phyloP scores from a whole-genome alignment of 257 asterid species.

The Coffea canephora region DNA sequence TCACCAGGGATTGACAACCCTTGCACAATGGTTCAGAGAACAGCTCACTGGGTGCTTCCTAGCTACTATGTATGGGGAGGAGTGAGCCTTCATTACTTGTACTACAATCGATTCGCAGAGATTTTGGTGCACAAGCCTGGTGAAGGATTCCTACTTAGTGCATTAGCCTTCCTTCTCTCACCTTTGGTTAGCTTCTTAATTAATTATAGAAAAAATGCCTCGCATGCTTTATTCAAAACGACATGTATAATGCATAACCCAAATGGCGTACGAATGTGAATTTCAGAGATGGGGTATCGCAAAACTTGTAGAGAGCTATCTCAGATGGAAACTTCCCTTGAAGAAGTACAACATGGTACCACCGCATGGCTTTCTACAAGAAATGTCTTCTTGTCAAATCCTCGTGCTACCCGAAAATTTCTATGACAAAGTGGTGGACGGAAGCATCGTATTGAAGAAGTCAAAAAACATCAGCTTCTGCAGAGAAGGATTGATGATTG shows the following conservation, averaged over 20 bases:
- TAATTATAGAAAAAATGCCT: neutral
- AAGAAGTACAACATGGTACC: slow-evolving; percentile 59
- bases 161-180: slow-evolving; percentile 44
- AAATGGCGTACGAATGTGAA: neutral
- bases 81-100: slow-evolving; percentile 29
- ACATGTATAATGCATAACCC: neutral
- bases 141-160: slow-evolving; percentile 35
- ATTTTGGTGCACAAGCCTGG: slow-evolving; percentile 77
- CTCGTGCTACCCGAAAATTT: slow-evolving; percentile 35
- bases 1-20: slow-evolving; percentile 47
- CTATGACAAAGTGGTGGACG: slow-evolving; percentile 53
- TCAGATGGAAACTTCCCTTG: slow-evolving; percentile 47
- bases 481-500: slow-evolving; percentile 43
- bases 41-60: slow-evolving; percentile 53
- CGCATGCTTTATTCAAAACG: neutral
- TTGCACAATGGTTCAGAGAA: slow-evolving; percentile 59
- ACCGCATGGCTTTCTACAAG: slow-evolving; percentile 36
- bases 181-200: slow-evolving; percentile 50
- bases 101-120: slow-evolving; percentile 52
- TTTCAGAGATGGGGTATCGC: slow-evolving; percentile 59
- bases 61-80: slow-evolving; percentile 35
- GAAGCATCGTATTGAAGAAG: slow-evolving; percentile 46
- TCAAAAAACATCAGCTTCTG: slow-evolving; percentile 30
- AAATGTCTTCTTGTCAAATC: slow-evolving; percentile 39
- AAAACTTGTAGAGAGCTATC: slow-evolving; percentile 50